These are phyloP conservation scores for Hydrangea macrophylla DNA, from an alignment of 148 eudicot genomes.

Conservation along the genomic window DNA sequence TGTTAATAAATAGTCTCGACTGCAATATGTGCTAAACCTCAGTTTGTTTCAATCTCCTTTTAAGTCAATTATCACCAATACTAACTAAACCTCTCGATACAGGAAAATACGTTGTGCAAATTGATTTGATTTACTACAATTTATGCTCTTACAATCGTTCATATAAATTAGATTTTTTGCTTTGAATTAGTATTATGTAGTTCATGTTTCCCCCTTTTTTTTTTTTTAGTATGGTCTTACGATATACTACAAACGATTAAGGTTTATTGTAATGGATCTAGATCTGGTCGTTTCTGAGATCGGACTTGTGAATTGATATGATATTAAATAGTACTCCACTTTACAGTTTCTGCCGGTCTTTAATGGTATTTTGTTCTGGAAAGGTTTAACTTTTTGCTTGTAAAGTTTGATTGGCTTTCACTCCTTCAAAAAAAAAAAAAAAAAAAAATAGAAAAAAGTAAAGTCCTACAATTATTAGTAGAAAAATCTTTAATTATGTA, in stretches of 20 bases:
- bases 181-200: not conserved
- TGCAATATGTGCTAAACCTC: not conserved
- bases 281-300: conserved; percentile 12
- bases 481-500: not conserved
- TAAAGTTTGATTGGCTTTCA: not conserved
- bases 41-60: not conserved
- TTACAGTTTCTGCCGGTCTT: not conserved
- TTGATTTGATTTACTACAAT: too few species aligned
- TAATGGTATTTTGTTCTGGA: not conserved
- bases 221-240: not conserved
- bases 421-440: not conserved
- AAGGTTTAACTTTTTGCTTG: not conserved
- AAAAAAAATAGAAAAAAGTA: not conserved
- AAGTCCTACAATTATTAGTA: not conserved
- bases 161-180: not conserved
- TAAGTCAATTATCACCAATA: not conserved
- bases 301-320: not conserved
- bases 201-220: not conserved
- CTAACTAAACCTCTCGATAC: too few species aligned
- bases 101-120: too few species aligned
- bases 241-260: not conserved
- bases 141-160: too few species aligned
- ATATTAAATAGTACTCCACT: not conserved
- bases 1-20: not conserved
- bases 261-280: conserved; percentile 2